Percentiles rank a stretch among this genome's conserved stretches.
Conservation (phyloP, 306 rosid species). For the Quercus agrifolia region DNA sequence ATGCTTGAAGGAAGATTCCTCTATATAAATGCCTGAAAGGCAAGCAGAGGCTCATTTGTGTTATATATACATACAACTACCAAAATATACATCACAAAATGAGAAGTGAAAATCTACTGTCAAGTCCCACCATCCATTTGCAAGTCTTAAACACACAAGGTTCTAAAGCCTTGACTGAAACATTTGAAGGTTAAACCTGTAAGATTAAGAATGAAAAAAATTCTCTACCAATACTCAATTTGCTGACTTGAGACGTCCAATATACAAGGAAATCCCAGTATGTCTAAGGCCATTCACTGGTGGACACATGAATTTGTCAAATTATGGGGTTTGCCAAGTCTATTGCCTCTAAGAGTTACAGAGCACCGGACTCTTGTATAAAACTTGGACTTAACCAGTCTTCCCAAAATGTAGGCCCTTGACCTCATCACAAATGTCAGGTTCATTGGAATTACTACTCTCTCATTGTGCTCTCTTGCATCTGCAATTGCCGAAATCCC, state of each 20-base stretch:
- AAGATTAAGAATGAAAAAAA: not conserved
- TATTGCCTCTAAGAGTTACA: constrained; percentile 56
- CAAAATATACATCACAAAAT: not conserved
- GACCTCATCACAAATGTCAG: constrained; percentile 78
- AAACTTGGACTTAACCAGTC: constrained; percentile 74
- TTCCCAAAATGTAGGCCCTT: constrained; percentile 75
- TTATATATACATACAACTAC: not conserved
- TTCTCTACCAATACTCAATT: not conserved
- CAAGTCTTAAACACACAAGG: not conserved
- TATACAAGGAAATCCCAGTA: not conserved
- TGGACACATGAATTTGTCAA: constrained; percentile 58
- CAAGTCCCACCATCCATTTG: not conserved
- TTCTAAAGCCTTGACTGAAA: not conserved
- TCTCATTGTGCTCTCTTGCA: constrained; percentile 24
- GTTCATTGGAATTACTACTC: constrained; percentile 55
- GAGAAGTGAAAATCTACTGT: not conserved
- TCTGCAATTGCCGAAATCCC: constrained; percentile 47
- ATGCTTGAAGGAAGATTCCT: not conserved
- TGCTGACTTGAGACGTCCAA: not conserved
- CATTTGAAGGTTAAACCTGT: not conserved
- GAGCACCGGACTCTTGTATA: constrained; percentile 58
- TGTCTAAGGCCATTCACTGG: constrained; percentile 17
- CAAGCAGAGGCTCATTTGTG: not conserved
- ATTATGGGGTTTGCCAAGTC: constrained; percentile 59
- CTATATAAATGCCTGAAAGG: not conserved